phyloP scores from a whole-genome alignment of 192 early-diverging fungal genomes.

The Kappamyces sp. region DNA sequence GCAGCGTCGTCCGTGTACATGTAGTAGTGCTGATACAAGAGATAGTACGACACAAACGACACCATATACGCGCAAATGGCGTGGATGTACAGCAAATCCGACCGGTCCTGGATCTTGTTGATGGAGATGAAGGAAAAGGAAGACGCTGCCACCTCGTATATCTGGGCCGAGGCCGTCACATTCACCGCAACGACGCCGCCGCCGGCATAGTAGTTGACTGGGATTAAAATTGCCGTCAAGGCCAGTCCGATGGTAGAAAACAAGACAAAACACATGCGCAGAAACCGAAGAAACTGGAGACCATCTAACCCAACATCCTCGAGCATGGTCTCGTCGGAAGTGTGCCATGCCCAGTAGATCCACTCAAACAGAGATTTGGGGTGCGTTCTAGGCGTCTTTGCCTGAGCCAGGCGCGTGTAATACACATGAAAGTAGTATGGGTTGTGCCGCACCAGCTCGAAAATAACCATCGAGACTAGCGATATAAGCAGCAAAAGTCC shows the following conservation, averaged over 20 bases:
- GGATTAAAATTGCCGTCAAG: constrained; percentile 30
- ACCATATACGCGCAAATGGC: constrained; percentile 34
- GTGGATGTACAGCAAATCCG: constrained; percentile 30
- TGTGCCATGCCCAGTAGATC: constrained; percentile 25
- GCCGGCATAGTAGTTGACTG: constrained; percentile 37
- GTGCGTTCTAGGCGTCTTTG: constrained; percentile 25
- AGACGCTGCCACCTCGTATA: constrained; percentile 10
- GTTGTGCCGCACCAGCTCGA: constrained; percentile 26
- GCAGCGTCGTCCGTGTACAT: constrained; percentile 26
- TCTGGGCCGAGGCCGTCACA: neutral
- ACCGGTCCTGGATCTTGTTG: constrained; percentile 30
- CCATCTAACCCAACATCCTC: constrained; percentile 49
- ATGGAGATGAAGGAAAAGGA: constrained; percentile 23
- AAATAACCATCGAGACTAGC: constrained; percentile 14
- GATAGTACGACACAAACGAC: constrained; percentile 25
- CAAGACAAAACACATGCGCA: constrained; percentile 30
- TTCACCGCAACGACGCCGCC: neutral
- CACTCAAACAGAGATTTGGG: constrained; percentile 34
- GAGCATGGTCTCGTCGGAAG: constrained; percentile 28
- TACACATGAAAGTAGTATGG: constrained; percentile 1
- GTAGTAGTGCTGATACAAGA: constrained; percentile 31
- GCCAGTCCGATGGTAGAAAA: constrained; percentile 21
- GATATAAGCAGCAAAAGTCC: constrained; percentile 18
- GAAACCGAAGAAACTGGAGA: constrained; percentile 40
- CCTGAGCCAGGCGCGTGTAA: neutral